These are phyloP conservation scores for Ogataea ganodermae DNA, from an alignment of 805 yeast species.

Conservation along the genomic window DNA sequence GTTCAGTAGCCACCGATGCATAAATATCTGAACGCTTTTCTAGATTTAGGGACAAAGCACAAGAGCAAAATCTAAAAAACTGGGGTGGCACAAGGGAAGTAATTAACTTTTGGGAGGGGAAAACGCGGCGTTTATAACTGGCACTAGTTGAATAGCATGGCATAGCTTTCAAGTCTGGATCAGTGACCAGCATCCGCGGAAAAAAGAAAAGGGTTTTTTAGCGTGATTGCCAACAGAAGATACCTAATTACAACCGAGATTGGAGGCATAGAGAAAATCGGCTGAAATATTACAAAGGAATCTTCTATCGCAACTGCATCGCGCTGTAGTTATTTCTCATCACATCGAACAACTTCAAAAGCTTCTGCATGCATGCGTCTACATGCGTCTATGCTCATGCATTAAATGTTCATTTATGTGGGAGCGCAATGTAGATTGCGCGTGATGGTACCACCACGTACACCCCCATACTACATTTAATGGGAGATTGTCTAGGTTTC, in stretches of 20 bases:
- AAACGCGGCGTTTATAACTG: slow-evolving; percentile 4
- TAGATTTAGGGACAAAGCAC: neutral
- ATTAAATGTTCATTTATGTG: neutral
- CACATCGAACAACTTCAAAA: neutral
- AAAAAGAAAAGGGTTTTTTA: neutral
- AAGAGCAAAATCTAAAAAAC: neutral
- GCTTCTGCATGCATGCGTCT: neutral
- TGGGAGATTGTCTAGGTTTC: neutral
- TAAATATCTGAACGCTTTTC: slow-evolving; percentile 1
- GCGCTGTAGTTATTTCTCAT: slow-evolving; percentile 1
- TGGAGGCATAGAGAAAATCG: neutral
- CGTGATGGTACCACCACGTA: neutral
- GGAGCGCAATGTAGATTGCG: neutral
- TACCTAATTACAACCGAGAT: neutral
- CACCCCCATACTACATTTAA: neutral
- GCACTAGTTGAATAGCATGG: slow-evolving; percentile 1
- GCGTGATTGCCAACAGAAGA: neutral
- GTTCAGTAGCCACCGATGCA: slow-evolving; percentile 4
- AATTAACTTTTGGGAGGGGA: neutral
- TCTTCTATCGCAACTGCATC: slow-evolving; percentile 1
- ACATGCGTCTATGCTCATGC: neutral
- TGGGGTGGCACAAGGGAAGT: neutral
- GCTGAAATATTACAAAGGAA: neutral
- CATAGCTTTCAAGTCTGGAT: slow-evolving; percentile 1
- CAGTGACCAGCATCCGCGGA: slow-evolving; percentile 2